A percentile compares a stretch with the other conserved stretches of the same genome.
Evolutionary conservation across 768 basidiomycete genomes (phyloP).

Genomic region (Suillus alpinus): DNA sequence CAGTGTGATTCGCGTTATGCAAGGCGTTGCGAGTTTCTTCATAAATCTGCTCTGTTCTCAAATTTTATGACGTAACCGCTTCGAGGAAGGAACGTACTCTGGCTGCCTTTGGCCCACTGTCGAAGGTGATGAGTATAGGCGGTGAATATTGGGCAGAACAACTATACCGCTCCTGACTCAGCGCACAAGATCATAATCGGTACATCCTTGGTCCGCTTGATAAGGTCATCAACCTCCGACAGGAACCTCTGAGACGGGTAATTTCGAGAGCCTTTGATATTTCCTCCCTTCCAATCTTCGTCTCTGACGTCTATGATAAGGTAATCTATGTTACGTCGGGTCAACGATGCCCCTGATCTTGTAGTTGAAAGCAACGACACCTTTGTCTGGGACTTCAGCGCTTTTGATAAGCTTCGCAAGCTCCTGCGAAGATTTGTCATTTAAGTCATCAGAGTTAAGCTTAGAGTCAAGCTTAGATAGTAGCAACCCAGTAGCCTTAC

Average conservation of each 20-base stretch:
- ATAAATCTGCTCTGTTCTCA: slow-evolving; percentile 52
- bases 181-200: slow-evolving; percentile 67
- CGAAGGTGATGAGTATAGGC: slow-evolving; percentile 8
- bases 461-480: background rate
- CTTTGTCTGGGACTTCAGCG: slow-evolving; percentile 50
- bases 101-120: slow-evolving; percentile 77
- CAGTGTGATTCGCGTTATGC: slow-evolving; percentile 48
- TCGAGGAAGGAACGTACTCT: slow-evolving; percentile 41
- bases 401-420: slow-evolving; percentile 69
- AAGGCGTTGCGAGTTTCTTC: slow-evolving; percentile 56
- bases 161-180: slow-evolving; percentile 73
- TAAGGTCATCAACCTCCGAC: slow-evolving; percentile 52
- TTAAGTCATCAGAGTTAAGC: background rate
- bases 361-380: slow-evolving; percentile 7
- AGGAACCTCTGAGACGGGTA: slow-evolving; percentile 62
- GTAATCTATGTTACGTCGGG: slow-evolving; percentile 45
- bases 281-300: slow-evolving; percentile 74
- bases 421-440: slow-evolving; percentile 42
- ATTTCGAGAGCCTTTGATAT: slow-evolving; percentile 66
- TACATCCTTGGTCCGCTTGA: slow-evolving; percentile 58
- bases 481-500: background rate
- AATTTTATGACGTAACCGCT: background rate
- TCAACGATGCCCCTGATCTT: background rate
- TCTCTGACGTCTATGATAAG: slow-evolving; percentile 84
- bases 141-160: background rate